Percentiles rank a stretch among this genome's conserved stretches.
phyloP scores from a whole-genome alignment of 1,139 yeast genomes.

The Hemisphaericaspora subhashii region DNA sequence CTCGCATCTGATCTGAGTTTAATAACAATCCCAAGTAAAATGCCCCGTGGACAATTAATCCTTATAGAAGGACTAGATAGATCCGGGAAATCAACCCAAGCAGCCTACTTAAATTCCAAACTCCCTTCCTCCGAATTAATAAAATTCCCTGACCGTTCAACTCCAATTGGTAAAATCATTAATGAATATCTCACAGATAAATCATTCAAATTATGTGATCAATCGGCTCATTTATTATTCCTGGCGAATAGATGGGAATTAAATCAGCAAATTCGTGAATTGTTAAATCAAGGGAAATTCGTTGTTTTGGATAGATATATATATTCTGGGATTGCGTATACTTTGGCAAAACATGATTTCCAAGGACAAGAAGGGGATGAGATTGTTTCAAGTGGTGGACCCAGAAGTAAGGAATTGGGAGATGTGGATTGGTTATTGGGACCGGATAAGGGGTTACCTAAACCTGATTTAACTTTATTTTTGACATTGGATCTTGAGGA shows the following conservation, averaged over 20 bases:
- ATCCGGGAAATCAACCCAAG: slow-evolving; percentile 93
- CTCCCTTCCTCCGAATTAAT: slow-evolving; percentile 49
- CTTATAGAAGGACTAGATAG: slow-evolving; percentile 92
- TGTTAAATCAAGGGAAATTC: slow-evolving; percentile 52
- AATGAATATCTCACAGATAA: slow-evolving; percentile 65
- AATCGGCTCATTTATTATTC: slow-evolving; percentile 83
- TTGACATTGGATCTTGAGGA: slow-evolving; percentile 60
- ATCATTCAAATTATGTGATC: slow-evolving; percentile 55
- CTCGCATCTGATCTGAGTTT: too few species aligned
- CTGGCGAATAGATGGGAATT: slow-evolving; percentile 96
- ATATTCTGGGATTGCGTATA: slow-evolving; percentile 91
- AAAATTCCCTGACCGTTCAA: slow-evolving; percentile 86
- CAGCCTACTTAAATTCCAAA: slow-evolving; percentile 42
- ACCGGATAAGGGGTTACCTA: slow-evolving; percentile 84
- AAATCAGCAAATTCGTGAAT: slow-evolving; percentile 44
- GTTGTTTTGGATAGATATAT: slow-evolving; percentile 84
- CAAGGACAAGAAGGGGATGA: slow-evolving; percentile 4
- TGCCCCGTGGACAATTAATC: slow-evolving; percentile 67
- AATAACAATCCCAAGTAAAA: too few species aligned
- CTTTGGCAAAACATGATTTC: slow-evolving; percentile 64
- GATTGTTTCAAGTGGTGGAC: slow-evolving; percentile 7
- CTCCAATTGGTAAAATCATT: slow-evolving; percentile 77
- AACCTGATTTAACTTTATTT: slow-evolving; percentile 82
- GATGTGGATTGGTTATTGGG: slow-evolving; percentile 71
- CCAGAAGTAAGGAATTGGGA: slow-evolving; percentile 41